These are phyloP conservation scores for Colletotrichum tropicicola DNA, from an alignment of 2,329 filamentous ascomycete genomes.

Conservation along the genomic window DNA sequence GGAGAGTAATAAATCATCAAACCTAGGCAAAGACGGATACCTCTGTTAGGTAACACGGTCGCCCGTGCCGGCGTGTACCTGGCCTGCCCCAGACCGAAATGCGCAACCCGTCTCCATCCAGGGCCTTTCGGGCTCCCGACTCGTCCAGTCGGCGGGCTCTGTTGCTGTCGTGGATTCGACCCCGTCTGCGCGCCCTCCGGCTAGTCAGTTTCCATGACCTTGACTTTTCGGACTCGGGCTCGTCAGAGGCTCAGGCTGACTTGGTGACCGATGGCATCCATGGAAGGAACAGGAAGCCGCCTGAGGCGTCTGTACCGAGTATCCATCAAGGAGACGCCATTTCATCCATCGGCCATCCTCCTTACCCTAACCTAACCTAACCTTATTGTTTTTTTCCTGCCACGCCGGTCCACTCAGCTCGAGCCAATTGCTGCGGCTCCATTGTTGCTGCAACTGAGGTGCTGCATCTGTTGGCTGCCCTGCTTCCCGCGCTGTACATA, in stretches of 20 bases:
- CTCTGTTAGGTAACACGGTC: conserved; percentile 19
- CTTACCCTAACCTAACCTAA: conserved; percentile 26
- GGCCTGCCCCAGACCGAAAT: conserved; percentile 22
- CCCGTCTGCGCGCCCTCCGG: conserved; percentile 10
- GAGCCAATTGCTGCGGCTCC: neutral
- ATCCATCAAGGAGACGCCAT: no score
- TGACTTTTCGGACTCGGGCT: neutral
- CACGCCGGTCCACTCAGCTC: conserved; percentile 3
- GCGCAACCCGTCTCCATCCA: conserved; percentile 12
- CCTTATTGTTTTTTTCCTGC: neutral
- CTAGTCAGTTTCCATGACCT: conserved; percentile 2
- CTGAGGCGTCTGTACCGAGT: no score
- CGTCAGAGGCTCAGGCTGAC: neutral
- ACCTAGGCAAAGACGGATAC: conserved; percentile 9
- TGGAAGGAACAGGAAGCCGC: no score
- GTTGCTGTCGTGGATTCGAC: neutral
- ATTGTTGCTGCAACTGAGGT: conserved; percentile 12
- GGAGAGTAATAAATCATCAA: conserved; percentile 2
- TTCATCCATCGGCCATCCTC: neutral
- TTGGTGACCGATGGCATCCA: no score
- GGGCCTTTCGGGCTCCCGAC: conserved; percentile 18
- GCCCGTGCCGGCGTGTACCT: conserved; percentile 16
- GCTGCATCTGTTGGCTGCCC: neutral
- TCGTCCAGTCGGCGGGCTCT: conserved; percentile 12
- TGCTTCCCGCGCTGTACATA: conserved; percentile 19